These are phyloP conservation scores for Leishmania amazonensis DNA, from an alignment of 208 protist species.

Conservation along the genomic window DNA sequence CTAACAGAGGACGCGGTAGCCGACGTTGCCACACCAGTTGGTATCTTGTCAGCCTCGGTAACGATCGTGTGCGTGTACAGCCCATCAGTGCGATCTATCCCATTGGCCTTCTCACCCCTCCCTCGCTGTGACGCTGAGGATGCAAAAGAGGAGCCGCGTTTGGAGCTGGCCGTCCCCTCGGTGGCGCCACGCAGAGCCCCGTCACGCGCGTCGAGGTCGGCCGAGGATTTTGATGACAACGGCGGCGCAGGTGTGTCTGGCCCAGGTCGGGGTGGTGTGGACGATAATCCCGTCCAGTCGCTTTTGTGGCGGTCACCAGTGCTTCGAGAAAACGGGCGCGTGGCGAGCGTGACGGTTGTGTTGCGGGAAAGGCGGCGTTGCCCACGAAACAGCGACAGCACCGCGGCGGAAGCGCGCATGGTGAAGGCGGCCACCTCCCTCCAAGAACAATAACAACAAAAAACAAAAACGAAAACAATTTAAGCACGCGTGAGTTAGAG, in stretches of 20 bases:
- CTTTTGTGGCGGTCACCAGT: not conserved
- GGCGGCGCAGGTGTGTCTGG: not conserved
- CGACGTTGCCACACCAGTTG: conserved; percentile 24
- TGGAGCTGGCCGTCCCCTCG: conserved; percentile 6
- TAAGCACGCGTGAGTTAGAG: not conserved
- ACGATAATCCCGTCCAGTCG: not conserved
- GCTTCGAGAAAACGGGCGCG: not conserved
- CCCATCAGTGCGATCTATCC: conserved; percentile 1
- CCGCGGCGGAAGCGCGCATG: not conserved
- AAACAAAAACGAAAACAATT: not conserved
- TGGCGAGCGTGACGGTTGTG: not conserved
- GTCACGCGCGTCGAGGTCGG: not conserved
- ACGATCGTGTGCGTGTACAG: conserved; percentile 49
- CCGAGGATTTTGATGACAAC: not conserved
- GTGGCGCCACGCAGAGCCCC: conserved; percentile 17
- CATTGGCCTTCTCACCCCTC: not conserved
- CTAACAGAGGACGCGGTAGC: not conserved
- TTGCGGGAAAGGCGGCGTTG: not conserved
- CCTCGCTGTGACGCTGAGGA: conserved; percentile 36
- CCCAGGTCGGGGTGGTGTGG: not conserved
- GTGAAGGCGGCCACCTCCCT: not conserved
- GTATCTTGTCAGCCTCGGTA: conserved; percentile 31
- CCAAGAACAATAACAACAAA: not conserved
- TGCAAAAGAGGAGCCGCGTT: conserved; percentile 67
- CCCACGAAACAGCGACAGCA: not conserved